phyloP scores from a whole-genome alignment of 2,329 filamentous ascomycete species.

The Lecanicillium sp. region DNA sequence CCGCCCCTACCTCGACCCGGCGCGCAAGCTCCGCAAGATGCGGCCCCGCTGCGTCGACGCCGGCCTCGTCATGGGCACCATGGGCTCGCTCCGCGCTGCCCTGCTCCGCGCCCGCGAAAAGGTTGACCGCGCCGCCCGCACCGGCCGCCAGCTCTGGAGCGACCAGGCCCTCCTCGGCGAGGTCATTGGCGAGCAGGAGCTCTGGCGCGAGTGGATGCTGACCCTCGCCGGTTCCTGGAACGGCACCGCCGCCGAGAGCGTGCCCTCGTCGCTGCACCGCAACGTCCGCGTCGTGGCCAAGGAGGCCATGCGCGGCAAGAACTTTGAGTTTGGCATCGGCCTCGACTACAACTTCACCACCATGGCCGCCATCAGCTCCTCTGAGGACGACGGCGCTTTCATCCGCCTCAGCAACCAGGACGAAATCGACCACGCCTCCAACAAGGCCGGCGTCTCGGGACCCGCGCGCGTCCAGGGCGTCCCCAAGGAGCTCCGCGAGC shows the following conservation, averaged over 20 bases:
- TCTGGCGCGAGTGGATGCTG: conserved; percentile 25
- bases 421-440: conserved; percentile 16
- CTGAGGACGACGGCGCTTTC: conserved; percentile 28
- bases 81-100: conserved; percentile 18
- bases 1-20: conserved; percentile 19
- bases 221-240: conserved; percentile 23
- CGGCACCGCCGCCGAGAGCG: conserved; percentile 14
- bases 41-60: conserved; percentile 27
- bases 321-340: conserved; percentile 31
- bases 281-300: conserved; percentile 18
- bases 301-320: conserved; percentile 18
- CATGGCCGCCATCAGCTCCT: conserved; percentile 26
- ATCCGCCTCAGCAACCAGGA: conserved; percentile 19
- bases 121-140: conserved; percentile 16
- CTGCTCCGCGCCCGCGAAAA: conserved; percentile 21
- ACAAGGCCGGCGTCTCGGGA: conserved; percentile 22
- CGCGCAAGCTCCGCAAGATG: conserved; percentile 23
- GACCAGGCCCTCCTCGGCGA: conserved; percentile 30
- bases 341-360: conserved; percentile 30
- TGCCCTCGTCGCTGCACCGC: conserved; percentile 7
- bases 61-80: conserved; percentile 28
- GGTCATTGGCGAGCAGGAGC: conserved; percentile 30
- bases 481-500: conserved; percentile 18
- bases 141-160: conserved; percentile 28
- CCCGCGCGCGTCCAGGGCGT: conserved; percentile 18